phyloP scores from a whole-genome alignment of 495 filamentous ascomycete species.

The Aspergillus ostianus region DNA sequence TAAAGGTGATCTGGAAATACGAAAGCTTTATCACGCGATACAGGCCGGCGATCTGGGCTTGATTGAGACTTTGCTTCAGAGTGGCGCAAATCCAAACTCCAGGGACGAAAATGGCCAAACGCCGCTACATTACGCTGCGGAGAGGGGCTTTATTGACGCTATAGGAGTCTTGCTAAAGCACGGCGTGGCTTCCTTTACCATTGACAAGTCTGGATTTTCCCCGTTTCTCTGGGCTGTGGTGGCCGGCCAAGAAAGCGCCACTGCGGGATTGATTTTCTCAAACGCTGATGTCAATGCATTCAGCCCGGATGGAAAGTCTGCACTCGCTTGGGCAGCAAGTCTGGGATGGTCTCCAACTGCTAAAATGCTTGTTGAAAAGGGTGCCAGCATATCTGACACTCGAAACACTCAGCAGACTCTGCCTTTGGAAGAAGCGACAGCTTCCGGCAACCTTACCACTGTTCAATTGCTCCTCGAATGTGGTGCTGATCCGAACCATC shows the following conservation, averaged over 20 bases:
- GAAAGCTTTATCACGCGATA: conserved; percentile 30
- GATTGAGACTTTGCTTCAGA: conserved; percentile 24
- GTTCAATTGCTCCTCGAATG: conserved; percentile 17
- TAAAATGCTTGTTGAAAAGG: conserved; percentile 21
- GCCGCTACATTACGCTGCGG: conserved; percentile 32
- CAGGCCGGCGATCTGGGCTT: conserved; percentile 23
- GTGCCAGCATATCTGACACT: conserved; percentile 20
- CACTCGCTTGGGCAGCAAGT: conserved; percentile 27
- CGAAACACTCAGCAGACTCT: conserved; percentile 15
- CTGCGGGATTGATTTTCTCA: conserved; percentile 14
- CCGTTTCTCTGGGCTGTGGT: conserved; percentile 26
- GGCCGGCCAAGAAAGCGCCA: conserved; percentile 20
- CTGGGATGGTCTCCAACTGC: conserved; percentile 19
- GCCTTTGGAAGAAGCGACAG: conserved; percentile 25
- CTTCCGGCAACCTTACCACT: conserved; percentile 19
- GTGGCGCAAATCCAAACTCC: conserved; percentile 22
- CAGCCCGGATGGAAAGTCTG: conserved; percentile 32
- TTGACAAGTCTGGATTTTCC: conserved; percentile 25
- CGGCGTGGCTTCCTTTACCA: conserved; percentile 15
- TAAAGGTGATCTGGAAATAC: conserved; percentile 27
- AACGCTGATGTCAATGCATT: conserved; percentile 21
- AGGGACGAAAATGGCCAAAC: conserved; percentile 29
- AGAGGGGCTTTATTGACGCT: conserved; percentile 19
- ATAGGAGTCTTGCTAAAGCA: conserved; percentile 21
- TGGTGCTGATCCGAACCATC: conserved; percentile 22